Percentiles rank a stretch among this genome's conserved stretches.
These are phyloP conservation scores for Fusarium napiforme DNA, from an alignment of 2,329 filamentous ascomycete genomes.

Conservation along the genomic window DNA sequence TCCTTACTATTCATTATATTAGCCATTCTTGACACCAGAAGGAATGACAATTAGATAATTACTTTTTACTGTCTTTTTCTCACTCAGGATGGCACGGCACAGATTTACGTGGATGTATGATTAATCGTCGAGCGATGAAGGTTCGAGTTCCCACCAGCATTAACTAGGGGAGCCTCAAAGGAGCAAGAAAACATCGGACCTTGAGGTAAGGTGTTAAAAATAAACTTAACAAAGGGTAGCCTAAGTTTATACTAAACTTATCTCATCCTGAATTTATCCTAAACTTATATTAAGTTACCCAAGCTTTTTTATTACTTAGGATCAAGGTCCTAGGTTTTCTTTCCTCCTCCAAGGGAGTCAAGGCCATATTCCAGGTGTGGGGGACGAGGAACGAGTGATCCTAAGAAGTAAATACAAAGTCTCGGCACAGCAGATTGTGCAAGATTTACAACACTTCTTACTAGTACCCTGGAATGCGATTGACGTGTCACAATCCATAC, in stretches of 20 bases:
- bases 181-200: too few relatives aligned
- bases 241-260: too few relatives aligned
- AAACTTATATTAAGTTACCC: too few relatives aligned
- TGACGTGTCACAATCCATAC: neutral
- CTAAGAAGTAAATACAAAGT: neutral
- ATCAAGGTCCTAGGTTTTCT: too few relatives aligned
- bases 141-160: neutral
- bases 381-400: neutral
- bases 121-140: neutral
- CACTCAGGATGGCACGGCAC: neutral
- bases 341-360: neutral
- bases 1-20: neutral
- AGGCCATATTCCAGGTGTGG: neutral
- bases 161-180: neutral
- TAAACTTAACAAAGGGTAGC: too few relatives aligned
- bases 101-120: neutral
- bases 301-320: too few relatives aligned
- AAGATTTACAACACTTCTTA: neutral
- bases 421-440: neutral
- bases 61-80: neutral
- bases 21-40: neutral
- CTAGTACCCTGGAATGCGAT: neutral
- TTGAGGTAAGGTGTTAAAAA: too few relatives aligned
- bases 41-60: neutral
- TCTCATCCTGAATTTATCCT: too few relatives aligned